Base-by-base conservation (phyloP, 1,284 basidiomycete genomes). In the Trichosporon ovoides region DNA sequence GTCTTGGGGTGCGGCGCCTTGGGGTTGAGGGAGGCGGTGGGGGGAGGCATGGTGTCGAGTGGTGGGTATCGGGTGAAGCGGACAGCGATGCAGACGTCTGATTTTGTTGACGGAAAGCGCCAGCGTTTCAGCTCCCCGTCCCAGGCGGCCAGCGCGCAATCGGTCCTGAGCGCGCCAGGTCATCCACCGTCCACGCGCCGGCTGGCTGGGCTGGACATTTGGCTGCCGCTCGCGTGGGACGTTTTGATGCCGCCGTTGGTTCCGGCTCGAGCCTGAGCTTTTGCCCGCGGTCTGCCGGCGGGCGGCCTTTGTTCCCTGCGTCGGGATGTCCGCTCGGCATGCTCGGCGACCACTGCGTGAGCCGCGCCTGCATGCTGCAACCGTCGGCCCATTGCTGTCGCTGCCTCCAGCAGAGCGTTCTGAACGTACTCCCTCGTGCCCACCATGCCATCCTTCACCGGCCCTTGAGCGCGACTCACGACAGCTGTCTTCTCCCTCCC, bases 1-100 rank as follows among this genome's bases (percentile, higher is more conserved):
- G 63, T 38, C 59, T 69, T 70, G 52, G 59, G 43, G 43, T 48
- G 43, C 53, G 10, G 67, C 57, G 12, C 62, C 46, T 48, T 48
- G 33, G 76, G 75, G 64, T 73, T 75, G 56, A 67, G 69, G 35
- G 74, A 70, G 24, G 72, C 62, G 46, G 72, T 76, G 50, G 73
- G 69, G 57, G 74, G 76, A n/a, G 75, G 76, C 76, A 75, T 76
- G 49, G 37, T 61, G 54, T 7, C n/a, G 36, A 20, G 40, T 13
- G 24, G 33, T 34, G 49, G 43, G 43, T 48, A 48, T 48, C 43
- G 43, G 28, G 28, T 5, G 28, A 31, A 48, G 16, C 28, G 24
- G 43, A 19, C 43, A 48, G 24, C 22, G 24, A 28, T 24, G n/a
- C 22, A 48, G 22, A 31, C 22, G 28, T 24, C 43, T 19, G 51